Percentiles rank a stretch among this genome's conserved stretches.
Conservation (phyloP, 2,329 filamentous ascomycete genomes). For the Curvularia sp. region DNA sequence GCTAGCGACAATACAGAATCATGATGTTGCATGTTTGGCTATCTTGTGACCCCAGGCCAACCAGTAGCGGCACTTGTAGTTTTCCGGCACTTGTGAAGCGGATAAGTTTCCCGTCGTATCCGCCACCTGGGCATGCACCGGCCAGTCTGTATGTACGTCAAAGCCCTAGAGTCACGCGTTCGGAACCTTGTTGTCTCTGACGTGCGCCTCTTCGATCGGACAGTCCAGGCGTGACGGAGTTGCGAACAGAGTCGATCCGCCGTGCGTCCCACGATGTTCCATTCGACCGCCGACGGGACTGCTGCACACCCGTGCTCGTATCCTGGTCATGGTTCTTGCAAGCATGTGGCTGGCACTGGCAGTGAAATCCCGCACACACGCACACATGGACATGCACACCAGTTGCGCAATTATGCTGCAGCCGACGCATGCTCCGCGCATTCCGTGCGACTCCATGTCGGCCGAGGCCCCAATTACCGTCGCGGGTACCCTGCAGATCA, state of each 20-base stretch:
- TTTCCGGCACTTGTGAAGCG: neutral
- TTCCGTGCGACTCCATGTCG: neutral
- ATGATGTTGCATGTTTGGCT: neutral
- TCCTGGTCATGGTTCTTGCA: neutral
- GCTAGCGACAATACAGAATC: neutral
- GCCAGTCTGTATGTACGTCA: neutral
- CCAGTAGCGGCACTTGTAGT: neutral
- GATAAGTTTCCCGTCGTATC: neutral
- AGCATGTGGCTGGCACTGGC: neutral
- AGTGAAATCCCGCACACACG: neutral
- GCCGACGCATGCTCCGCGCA: neutral
- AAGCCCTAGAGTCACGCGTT: neutral
- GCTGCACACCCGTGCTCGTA: neutral
- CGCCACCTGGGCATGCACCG: neutral
- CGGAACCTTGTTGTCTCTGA: neutral
- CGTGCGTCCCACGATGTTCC: neutral
- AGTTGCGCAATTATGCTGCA: neutral
- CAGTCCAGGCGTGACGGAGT: neutral
- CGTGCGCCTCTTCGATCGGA: constrained; percentile 1
- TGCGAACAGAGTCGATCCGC: neutral
- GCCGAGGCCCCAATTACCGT: constrained; percentile 5
- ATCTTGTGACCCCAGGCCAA: neutral
- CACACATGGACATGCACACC: neutral
- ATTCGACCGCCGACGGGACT: neutral
- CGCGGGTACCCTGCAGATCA: constrained; percentile 13